Base-by-base conservation (phyloP, 2,329 filamentous ascomycete genomes). In the Xylariaceae sp. region DNA sequence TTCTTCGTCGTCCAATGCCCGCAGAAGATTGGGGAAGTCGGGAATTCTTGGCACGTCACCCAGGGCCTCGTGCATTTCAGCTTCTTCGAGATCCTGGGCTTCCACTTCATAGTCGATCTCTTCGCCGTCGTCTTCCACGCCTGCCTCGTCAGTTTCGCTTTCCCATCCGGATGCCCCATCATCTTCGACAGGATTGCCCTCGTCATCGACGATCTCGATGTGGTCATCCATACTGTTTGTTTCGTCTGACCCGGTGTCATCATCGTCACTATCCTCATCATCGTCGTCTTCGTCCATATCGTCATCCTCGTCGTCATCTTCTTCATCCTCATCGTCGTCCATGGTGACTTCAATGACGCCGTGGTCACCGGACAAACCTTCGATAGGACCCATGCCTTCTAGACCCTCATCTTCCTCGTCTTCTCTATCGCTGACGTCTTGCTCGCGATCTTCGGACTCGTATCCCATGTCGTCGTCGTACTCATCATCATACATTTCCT, bases 391-490 rank as follows among this genome's bases (percentile, higher is more conserved):
- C 70, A 93, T 89, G 24, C 80, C 84, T 40, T 79, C 80, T 32
- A 88, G 72, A 36, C 29, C 29, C 34, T 32, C 37, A 15, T 51
- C 50, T 18, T 84, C 84, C 37, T 93, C 86, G 42, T 92, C 85
- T 42, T 93, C 86, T 38, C 92, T 85, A 51, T 93, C 90, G 50
- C 89, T 94, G 37, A 94, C 79, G 36, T 90, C 83, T 46, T 92
- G 85, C 50, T 88, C 84, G 38, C 85, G 85, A 51, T 90, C 84
- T 43, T 72, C 75, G 0, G 79, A 79, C 52, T 68, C 73, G 49
- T 93, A 94, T 35, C 93, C 86, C 78, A 95, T 92, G 45, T 94
- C 90, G 23, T 94, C 87, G 47, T 87, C 90, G 39, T 86, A 85
- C 35, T 89, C 86, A 39, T 92, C 88, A 32, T 88, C 84, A 47